Evolutionary conservation across 345 rosid species (phyloP).

Genomic region (Populus pruinosa): DNA sequence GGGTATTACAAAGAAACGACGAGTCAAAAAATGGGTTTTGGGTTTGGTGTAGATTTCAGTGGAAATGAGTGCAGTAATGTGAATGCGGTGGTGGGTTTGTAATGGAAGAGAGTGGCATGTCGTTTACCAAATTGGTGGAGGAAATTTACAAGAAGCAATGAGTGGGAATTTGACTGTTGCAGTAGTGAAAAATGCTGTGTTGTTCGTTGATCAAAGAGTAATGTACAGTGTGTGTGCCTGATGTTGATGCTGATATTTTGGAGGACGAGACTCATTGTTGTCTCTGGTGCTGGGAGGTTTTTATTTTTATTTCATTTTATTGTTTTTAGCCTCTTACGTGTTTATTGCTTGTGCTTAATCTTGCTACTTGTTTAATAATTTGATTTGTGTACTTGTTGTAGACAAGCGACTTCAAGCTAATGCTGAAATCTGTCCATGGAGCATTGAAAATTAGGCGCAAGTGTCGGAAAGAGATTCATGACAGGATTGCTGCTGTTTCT

Average conservation of each 20-base stretch:
- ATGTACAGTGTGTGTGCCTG: conserved; percentile 70
- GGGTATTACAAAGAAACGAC: conserved; percentile 45
- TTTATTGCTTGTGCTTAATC: neutral
- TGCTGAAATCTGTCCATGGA: conserved; percentile 59
- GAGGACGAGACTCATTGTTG: conserved; percentile 59
- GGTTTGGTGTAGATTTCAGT: conserved; percentile 18
- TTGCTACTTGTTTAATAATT: neutral
- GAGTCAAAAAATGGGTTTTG: conserved; percentile 32
- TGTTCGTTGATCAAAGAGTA: conserved; percentile 73
- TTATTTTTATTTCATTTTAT: neutral
- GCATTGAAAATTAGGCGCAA: conserved; percentile 57
- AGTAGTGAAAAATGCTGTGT: conserved; percentile 56
- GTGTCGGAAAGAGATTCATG: conserved; percentile 77
- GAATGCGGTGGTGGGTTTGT: conserved; percentile 49
- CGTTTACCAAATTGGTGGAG: conserved; percentile 63
- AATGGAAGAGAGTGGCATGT: conserved; percentile 68
- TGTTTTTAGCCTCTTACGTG: neutral
- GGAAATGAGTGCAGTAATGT: conserved; percentile 30
- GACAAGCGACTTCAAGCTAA: conserved; percentile 73
- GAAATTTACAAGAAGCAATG: conserved; percentile 36
- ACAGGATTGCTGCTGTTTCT: conserved; percentile 70
- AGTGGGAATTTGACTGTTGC: conserved; percentile 26
- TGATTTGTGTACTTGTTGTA: conserved; percentile 18
- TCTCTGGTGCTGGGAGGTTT: conserved; percentile 99
- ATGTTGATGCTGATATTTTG: conserved; percentile 73